Conservation (phyloP, 1,284 basidiomycete genomes). For the Fomitopsis schrenkii region DNA sequence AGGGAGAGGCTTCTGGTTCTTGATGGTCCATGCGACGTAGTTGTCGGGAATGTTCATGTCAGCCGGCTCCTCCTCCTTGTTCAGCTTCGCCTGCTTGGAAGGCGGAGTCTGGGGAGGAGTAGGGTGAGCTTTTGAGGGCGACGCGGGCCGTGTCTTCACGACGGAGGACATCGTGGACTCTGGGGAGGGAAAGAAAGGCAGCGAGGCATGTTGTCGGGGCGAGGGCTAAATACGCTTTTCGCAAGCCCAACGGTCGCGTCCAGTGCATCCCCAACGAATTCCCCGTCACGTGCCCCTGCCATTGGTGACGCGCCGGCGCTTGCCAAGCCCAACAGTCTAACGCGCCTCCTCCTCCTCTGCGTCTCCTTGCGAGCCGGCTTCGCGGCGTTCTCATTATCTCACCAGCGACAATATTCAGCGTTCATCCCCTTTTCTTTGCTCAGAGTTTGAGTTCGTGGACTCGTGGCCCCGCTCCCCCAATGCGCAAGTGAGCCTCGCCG, state of each 20-base stretch:
- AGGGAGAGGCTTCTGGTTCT: constrained; percentile 72
- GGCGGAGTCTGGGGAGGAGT: constrained; percentile 3
- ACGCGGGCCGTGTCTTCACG: constrained; percentile 1
- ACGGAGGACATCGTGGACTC: constrained; percentile 6
- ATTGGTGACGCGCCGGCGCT: neutral
- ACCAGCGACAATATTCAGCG: too few species aligned
- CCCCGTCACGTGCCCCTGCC: neutral
- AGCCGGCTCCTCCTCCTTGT: constrained; percentile 41
- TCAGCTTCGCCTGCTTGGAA: neutral
- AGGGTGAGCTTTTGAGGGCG: constrained; percentile 2
- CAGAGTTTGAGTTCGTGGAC: too few species aligned
- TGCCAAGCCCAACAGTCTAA: neutral
- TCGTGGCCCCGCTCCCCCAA: too few species aligned
- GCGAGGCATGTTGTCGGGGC: neutral
- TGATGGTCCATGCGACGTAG: constrained; percentile 85
- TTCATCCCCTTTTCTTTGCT: too few species aligned
- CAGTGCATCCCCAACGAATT: neutral
- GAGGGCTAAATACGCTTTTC: neutral
- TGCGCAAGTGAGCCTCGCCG: too few species aligned
- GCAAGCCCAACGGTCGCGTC: neutral
- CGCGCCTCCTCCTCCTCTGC: neutral
- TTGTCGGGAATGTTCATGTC: constrained; percentile 82
- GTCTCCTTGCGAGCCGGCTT: too few species aligned
- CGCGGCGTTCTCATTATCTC: too few species aligned
- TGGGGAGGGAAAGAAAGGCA: neutral